phyloP scores from a whole-genome alignment of 257 asterid genomes.

The Primulina huaijiensis region DNA sequence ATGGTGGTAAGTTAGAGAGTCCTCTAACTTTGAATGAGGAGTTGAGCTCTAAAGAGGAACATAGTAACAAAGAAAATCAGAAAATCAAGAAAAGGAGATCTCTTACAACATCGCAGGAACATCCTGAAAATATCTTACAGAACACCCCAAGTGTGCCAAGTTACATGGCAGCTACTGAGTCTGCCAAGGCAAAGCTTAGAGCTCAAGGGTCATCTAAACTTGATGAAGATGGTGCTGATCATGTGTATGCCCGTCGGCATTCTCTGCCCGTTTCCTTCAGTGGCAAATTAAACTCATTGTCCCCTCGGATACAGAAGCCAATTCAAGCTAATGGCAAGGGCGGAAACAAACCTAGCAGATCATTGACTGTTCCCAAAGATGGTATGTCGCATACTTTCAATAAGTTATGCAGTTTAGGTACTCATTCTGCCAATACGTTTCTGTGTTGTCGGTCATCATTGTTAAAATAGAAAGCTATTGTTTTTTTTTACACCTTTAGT shows the following conservation, averaged over 20 bases:
- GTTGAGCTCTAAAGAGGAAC: conserved; percentile 48
- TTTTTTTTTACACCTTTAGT: background rate
- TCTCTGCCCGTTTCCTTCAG: conserved; percentile 66
- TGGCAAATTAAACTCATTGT: conserved; percentile 55
- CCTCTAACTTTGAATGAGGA: conserved; percentile 38
- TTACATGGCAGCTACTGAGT: conserved; percentile 88
- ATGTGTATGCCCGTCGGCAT: conserved; percentile 60
- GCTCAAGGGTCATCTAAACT: conserved; percentile 60
- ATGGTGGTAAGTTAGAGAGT: conserved; percentile 39
- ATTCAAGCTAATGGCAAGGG: conserved; percentile 70
- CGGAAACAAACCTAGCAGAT: conserved; percentile 47
- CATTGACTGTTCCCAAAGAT: conserved; percentile 55
- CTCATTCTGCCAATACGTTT: background rate
- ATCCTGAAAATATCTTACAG: conserved; percentile 62
- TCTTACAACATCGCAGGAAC: conserved; percentile 69
- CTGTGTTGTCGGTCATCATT: background rate
- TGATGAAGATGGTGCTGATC: conserved; percentile 56
- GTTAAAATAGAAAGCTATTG: background rate
- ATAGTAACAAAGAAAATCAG: conserved; percentile 53
- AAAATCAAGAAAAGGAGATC: conserved; percentile 68
- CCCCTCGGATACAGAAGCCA: conserved; percentile 75
- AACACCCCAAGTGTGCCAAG: conserved; percentile 74
- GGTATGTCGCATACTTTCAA: conserved; percentile 40
- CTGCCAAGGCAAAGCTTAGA: conserved; percentile 95
- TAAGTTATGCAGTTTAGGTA: background rate